Conservation (phyloP, 345 rosid species). For the Dovyalis caffra region DNA sequence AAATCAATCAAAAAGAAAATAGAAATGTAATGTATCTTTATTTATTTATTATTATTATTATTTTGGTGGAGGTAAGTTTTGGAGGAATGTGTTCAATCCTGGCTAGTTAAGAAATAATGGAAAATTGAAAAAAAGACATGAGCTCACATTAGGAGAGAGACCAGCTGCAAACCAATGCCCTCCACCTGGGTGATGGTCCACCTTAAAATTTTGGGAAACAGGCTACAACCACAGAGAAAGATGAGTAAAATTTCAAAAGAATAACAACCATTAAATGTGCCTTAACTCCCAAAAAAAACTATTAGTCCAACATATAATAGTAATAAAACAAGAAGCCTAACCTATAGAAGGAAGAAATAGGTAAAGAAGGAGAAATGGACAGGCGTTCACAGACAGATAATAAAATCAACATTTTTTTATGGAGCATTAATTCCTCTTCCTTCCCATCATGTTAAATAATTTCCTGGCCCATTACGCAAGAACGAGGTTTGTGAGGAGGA, state of each 20-base stretch:
- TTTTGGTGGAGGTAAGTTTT: neutral
- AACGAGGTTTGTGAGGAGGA: neutral
- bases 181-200: slow-evolving; percentile 98
- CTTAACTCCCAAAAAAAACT: neutral
- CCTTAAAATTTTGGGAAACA: slow-evolving; percentile 84
- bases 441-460: neutral
- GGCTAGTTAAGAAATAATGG: slow-evolving; percentile 15
- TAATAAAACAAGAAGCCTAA: neutral
- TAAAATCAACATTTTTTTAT: neutral
- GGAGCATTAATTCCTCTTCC: neutral
- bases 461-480: neutral
- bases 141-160: slow-evolving; percentile 91
- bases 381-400: neutral
- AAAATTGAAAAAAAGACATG: slow-evolving; percentile 10
- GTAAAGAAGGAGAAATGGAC: neutral
- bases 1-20: too few species aligned
- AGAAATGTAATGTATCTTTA: neutral
- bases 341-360: neutral
- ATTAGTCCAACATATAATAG: neutral
- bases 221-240: slow-evolving; percentile 43
- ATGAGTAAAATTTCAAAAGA: slow-evolving; percentile 3
- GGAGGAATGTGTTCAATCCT: neutral
- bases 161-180: slow-evolving; percentile 99
- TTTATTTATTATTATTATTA: neutral
- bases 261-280: neutral